Conservation (phyloP, 495 filamentous ascomycete genomes). For the Penicillium longicatenatum region DNA sequence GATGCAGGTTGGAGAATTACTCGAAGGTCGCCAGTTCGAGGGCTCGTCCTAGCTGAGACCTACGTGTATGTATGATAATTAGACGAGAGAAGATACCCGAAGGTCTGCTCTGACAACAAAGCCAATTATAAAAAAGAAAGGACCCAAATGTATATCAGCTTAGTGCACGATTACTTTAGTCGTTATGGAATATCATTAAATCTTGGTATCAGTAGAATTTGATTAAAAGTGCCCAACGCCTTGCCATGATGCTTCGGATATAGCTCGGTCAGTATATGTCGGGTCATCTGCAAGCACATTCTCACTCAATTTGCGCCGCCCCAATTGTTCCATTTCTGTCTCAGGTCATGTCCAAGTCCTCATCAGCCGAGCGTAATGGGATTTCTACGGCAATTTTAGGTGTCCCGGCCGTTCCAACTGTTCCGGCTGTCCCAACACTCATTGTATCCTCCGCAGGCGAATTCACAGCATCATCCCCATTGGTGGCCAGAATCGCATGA, state of each 20-base stretch:
- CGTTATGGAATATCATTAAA: neutral
- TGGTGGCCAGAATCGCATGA: constrained; percentile 20
- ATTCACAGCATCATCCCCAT: constrained; percentile 17
- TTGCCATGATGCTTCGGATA: neutral
- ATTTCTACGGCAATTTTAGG: constrained; percentile 27
- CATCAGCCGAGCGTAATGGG: constrained; percentile 23
- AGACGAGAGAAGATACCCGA: neutral
- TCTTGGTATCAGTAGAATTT: constrained; percentile 6
- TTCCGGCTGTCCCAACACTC: constrained; percentile 31
- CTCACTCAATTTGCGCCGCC: neutral
- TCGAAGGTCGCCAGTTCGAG: constrained; percentile 26
- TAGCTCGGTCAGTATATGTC: neutral
- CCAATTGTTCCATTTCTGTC: constrained; percentile 18
- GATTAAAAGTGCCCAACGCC: neutral
- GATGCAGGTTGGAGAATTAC: constrained; percentile 40
- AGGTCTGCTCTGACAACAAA: neutral
- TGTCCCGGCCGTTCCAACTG: constrained; percentile 26
- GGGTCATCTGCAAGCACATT: neutral
- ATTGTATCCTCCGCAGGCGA: constrained; percentile 29
- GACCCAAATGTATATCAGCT: neutral
- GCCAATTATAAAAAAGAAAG: neutral
- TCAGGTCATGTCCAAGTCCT: constrained; percentile 45
- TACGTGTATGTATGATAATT: neutral
- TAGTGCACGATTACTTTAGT: neutral
- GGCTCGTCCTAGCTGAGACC: neutral